These are phyloP conservation scores for Xylariaceae sp. DNA, from an alignment of 2,329 filamentous ascomycete species.

Conservation along the genomic window DNA sequence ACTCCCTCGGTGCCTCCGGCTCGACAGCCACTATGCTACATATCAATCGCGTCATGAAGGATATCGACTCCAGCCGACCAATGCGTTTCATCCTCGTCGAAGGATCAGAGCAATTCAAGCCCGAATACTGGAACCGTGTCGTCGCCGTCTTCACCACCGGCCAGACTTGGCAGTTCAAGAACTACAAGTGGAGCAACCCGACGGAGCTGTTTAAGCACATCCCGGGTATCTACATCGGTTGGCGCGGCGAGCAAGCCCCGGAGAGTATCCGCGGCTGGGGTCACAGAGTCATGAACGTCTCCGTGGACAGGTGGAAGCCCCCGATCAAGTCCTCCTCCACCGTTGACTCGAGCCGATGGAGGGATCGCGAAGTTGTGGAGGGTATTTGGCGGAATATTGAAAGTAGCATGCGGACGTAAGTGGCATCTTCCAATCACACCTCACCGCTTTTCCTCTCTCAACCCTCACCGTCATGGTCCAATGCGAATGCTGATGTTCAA, in stretches of 20 bases:
- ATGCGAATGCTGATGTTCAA: no score
- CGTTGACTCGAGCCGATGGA: slow-evolving; percentile 61
- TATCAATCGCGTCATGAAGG: slow-evolving; percentile 71
- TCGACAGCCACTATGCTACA: slow-evolving; percentile 77
- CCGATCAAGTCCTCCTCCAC: slow-evolving; percentile 39
- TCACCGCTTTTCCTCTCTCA: no score
- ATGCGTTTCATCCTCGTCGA: slow-evolving; percentile 96
- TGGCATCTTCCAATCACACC: no score
- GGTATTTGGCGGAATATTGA: slow-evolving; percentile 88
- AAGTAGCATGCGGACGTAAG: slow-evolving; percentile 77
- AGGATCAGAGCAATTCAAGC: slow-evolving; percentile 89
- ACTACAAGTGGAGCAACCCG: slow-evolving; percentile 91
- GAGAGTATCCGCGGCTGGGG: slow-evolving; percentile 80
- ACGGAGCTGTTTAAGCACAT: slow-evolving; percentile 86
- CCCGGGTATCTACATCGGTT: slow-evolving; percentile 84
- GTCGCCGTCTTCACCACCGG: slow-evolving; percentile 97
- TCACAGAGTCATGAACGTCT: slow-evolving; percentile 71
- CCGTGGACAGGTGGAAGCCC: slow-evolving; percentile 84
- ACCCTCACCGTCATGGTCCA: no score
- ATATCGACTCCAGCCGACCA: slow-evolving; percentile 65
- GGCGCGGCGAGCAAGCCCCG: slow-evolving; percentile 78
- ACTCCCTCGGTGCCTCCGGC: slow-evolving; percentile 53
- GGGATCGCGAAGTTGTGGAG: slow-evolving; percentile 91
- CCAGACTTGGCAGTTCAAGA: slow-evolving; percentile 97
- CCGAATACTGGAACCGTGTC: slow-evolving; percentile 93